These are phyloP conservation scores for Aegilops sharonensis DNA, from an alignment of 176 grass and related monocot species.

Conservation along the genomic window DNA sequence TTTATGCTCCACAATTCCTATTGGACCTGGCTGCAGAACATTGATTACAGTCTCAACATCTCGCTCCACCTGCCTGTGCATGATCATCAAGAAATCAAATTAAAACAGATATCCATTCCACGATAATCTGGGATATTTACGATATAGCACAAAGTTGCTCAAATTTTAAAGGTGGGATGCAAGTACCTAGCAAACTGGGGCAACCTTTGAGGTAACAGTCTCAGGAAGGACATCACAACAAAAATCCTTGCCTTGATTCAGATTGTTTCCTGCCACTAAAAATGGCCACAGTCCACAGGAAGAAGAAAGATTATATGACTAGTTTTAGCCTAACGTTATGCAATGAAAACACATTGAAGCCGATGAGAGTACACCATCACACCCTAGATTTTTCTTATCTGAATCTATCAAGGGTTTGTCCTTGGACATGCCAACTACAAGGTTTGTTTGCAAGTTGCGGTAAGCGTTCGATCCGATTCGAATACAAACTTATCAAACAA, in stretches of 20 bases:
- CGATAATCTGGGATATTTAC: not conserved
- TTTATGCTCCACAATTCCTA: conserved; percentile 83
- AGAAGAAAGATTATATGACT: too few relatives aligned
- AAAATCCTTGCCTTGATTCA: not conserved
- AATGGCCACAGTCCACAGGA: not conserved
- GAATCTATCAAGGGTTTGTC: not conserved
- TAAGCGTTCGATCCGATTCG: not conserved
- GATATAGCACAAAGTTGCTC: not conserved
- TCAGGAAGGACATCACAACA: conserved; percentile 36
- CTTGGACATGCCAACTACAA: not conserved
- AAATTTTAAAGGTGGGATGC: not conserved
- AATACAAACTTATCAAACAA: not conserved
- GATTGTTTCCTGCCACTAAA: conserved; percentile 1
- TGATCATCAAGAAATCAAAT: conserved; percentile 5
- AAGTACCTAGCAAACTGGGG: conserved; percentile 38
- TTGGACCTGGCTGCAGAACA: conserved; percentile 72
- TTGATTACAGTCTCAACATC: conserved; percentile 90
- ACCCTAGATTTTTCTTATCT: too few relatives aligned
- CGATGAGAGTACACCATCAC: too few relatives aligned
- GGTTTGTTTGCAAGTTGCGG: not conserved
- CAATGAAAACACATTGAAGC: too few relatives aligned
- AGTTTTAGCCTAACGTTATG: too few relatives aligned
- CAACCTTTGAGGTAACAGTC: conserved; percentile 42
- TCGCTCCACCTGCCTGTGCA: conserved; percentile 69
- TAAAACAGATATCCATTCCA: not conserved